These are phyloP conservation scores for Rhodotorula sp. DNA, from an alignment of 1,284 basidiomycete species.

Conservation along the genomic window DNA sequence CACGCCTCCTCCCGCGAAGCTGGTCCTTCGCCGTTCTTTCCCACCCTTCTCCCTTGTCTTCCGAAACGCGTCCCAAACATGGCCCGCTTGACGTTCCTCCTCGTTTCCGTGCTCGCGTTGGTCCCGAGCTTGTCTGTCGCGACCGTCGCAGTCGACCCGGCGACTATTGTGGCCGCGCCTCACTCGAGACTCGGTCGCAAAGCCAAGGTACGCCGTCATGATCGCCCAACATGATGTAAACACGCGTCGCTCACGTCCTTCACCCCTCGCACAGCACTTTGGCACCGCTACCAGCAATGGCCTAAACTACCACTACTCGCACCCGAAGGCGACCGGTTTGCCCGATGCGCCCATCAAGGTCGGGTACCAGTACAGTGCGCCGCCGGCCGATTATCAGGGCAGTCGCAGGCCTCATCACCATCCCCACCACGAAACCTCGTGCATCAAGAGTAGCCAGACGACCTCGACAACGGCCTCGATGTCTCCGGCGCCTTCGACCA, in stretches of 20 bases:
- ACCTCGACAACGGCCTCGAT: background rate
- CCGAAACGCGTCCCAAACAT: background rate
- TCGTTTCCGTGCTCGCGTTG: background rate
- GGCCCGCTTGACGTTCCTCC: background rate
- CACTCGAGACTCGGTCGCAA: background rate
- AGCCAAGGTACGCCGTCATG: background rate
- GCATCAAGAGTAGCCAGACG: background rate
- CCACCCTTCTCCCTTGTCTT: background rate
- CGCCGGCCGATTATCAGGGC: background rate
- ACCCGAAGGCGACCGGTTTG: background rate
- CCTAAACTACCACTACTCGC: slow-evolving; percentile 1
- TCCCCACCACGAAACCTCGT: background rate
- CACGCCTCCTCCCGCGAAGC: background rate
- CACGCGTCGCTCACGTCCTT: background rate
- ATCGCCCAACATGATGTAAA: background rate
- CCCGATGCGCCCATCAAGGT: background rate
- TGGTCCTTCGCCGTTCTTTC: background rate
- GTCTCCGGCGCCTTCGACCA: too few relatives aligned
- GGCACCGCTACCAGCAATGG: background rate
- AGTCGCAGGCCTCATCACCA: background rate
- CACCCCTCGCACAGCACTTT: background rate
- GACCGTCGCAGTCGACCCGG: background rate
- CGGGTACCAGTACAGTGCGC: background rate
- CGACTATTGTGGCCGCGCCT: background rate
- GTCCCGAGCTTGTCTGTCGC: background rate